Evolutionary conservation across 179 eudicot genomes (phyloP).

Genomic region (Beta lomatogona): DNA sequence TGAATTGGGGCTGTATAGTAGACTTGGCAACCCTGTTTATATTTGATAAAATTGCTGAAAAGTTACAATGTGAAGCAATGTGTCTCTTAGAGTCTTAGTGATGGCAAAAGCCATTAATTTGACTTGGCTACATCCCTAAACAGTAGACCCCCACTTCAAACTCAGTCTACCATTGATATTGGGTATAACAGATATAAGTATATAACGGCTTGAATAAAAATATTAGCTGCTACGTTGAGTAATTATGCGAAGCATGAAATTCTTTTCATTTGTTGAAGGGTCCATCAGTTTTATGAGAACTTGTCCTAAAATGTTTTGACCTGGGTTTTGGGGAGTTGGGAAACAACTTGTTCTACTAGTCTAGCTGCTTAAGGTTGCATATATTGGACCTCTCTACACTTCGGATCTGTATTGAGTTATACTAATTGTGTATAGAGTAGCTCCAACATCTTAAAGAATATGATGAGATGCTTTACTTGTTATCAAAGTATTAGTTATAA

Average conservation of each 20-base stretch:
- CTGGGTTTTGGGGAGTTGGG: not conserved
- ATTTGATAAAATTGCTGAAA: not conserved
- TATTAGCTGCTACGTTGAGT: not conserved
- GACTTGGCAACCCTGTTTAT: not conserved
- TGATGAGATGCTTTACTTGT: not conserved
- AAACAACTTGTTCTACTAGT: not conserved
- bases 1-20: not conserved
- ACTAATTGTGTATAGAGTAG: not conserved
- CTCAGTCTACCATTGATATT: not conserved
- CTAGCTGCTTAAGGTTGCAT: not conserved
- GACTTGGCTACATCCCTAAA: not conserved
- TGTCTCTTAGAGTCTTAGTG: conserved; percentile 2
- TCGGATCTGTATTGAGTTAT: not conserved
- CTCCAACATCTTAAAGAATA: not conserved
- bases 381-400: not conserved
- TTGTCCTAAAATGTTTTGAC: not conserved
- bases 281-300: not conserved
- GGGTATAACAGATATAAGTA: not conserved
- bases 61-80: not conserved
- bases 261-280: not conserved
- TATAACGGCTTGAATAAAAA: not conserved
- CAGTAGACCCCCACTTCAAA: not conserved
- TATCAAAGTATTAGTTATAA: not conserved
- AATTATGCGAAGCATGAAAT: not conserved
- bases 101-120: not conserved